A percentile compares a stretch with the other conserved stretches of the same genome.
These are phyloP conservation scores for Xylaria polymorpha DNA, from an alignment of 2,329 filamentous ascomycete genomes.

Conservation along the genomic window DNA sequence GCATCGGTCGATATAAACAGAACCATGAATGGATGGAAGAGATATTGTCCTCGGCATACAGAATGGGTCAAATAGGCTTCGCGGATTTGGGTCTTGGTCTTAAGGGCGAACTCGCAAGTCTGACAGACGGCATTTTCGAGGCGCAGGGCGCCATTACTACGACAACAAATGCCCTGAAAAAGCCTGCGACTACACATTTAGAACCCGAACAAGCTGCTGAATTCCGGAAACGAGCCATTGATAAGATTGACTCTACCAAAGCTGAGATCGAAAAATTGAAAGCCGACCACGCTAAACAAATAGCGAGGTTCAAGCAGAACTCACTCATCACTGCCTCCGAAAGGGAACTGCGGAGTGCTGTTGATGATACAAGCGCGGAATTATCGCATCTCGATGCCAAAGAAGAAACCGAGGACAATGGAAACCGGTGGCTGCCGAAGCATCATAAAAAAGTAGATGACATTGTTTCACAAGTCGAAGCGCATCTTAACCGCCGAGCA, in stretches of 20 bases:
- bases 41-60: slow-evolving; percentile 89
- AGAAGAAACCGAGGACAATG: slow-evolving; percentile 61
- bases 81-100: slow-evolving; percentile 87
- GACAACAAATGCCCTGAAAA: slow-evolving; percentile 60
- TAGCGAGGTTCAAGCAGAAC: slow-evolving; percentile 79
- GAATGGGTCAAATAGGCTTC: slow-evolving; percentile 84
- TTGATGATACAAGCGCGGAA: slow-evolving; percentile 69
- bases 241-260: slow-evolving; percentile 77
- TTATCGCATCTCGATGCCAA: slow-evolving; percentile 73
- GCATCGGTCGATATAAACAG: slow-evolving; percentile 85
- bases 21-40: slow-evolving; percentile 99
- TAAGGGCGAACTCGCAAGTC: slow-evolving; percentile 80
- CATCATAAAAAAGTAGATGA: slow-evolving; percentile 72
- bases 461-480: slow-evolving; percentile 80
- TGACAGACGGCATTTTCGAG: slow-evolving; percentile 89
- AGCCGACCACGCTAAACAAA: slow-evolving; percentile 77
- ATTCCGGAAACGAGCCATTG: slow-evolving; percentile 81
- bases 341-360: slow-evolving; percentile 75
- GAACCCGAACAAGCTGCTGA: slow-evolving; percentile 82
- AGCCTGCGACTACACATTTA: slow-evolving; percentile 74
- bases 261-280: slow-evolving; percentile 89
- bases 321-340: slow-evolving; percentile 79
- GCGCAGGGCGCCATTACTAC: slow-evolving; percentile 64
- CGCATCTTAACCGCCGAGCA: slow-evolving; percentile 74
- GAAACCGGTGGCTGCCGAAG: slow-evolving; percentile 54